phyloP scores from a whole-genome alignment of 2,329 filamentous ascomycete genomes.

The Keithomyces neogunnii region DNA sequence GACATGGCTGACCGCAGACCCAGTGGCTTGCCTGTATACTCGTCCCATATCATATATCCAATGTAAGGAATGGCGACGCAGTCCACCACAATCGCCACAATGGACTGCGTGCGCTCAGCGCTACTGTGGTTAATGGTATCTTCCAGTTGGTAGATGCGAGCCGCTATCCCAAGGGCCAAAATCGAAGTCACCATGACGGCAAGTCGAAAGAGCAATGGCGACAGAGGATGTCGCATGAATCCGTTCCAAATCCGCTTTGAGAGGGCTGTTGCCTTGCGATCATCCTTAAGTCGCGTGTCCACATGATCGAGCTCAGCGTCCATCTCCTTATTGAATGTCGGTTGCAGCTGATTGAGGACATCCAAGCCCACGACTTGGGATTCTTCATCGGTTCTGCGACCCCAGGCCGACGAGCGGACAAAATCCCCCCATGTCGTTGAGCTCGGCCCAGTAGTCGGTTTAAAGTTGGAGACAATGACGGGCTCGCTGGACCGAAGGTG shows the following conservation, averaged over 20 bases:
- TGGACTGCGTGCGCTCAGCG: slow-evolving; percentile 63
- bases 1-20: slow-evolving; percentile 75
- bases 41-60: slow-evolving; percentile 89
- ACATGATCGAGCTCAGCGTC: slow-evolving; percentile 21
- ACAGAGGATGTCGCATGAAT: slow-evolving; percentile 72
- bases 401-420: slow-evolving; percentile 44
- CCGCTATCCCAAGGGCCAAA: slow-evolving; percentile 70
- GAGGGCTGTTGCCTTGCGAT: slow-evolving; percentile 22
- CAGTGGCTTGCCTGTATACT: slow-evolving; percentile 89
- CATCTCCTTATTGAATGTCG: slow-evolving; percentile 33
- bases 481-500: slow-evolving; percentile 50
- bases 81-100: slow-evolving; percentile 86
- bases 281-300: slow-evolving; percentile 16
- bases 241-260: slow-evolving; percentile 56
- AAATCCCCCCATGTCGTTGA: slow-evolving; percentile 44
- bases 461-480: slow-evolving; percentile 46
- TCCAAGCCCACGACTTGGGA: slow-evolving; percentile 39
- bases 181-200: slow-evolving; percentile 77
- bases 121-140: slow-evolving; percentile 29
- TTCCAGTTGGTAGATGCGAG: slow-evolving; percentile 60
- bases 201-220: slow-evolving; percentile 76
- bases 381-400: slow-evolving; percentile 36
- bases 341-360: slow-evolving; percentile 36
- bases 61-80: slow-evolving; percentile 84
- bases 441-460: slow-evolving; percentile 30